Evolutionary conservation across 495 filamentous ascomycete genomes (phyloP).

Genomic region (Hypoxylon intermedium): DNA sequence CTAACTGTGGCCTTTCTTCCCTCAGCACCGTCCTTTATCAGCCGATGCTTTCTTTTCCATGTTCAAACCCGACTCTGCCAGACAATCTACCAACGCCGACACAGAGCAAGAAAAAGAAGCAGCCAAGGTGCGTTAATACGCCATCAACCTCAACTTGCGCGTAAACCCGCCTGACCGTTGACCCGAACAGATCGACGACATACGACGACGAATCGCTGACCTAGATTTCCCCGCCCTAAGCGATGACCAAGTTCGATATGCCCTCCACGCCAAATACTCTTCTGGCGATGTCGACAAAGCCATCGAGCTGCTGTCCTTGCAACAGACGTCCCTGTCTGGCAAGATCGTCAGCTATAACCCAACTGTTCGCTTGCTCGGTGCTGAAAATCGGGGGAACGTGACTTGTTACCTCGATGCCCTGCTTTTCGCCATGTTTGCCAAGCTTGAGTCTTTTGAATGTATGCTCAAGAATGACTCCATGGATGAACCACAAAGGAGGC

Average conservation of each 20-base stretch:
- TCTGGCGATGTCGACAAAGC: constrained; percentile 76
- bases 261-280: constrained; percentile 68
- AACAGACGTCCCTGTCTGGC: constrained; percentile 81
- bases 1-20: constrained; percentile 34
- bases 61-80: constrained; percentile 62
- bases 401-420: constrained; percentile 92
- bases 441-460: constrained; percentile 86
- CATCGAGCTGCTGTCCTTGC: constrained; percentile 73
- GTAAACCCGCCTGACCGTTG: constrained; percentile 15
- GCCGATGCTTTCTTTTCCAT: constrained; percentile 58
- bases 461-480: constrained; percentile 70
- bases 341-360: constrained; percentile 76
- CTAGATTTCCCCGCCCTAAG: constrained; percentile 61
- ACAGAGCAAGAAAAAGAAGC: constrained; percentile 57
- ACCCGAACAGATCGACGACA: constrained; percentile 59
- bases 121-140: constrained; percentile 45
- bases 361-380: constrained; percentile 75
- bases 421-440: constrained; percentile 97
- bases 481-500: constrained; percentile 72
- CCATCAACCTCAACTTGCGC: neutral
- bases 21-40: constrained; percentile 47
- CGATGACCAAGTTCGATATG: constrained; percentile 73
- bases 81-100: constrained; percentile 59
- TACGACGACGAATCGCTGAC: constrained; percentile 59
- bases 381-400: constrained; percentile 82